phyloP scores from a whole-genome alignment of 805 yeast species.

The Candida sanyiensis region DNA sequence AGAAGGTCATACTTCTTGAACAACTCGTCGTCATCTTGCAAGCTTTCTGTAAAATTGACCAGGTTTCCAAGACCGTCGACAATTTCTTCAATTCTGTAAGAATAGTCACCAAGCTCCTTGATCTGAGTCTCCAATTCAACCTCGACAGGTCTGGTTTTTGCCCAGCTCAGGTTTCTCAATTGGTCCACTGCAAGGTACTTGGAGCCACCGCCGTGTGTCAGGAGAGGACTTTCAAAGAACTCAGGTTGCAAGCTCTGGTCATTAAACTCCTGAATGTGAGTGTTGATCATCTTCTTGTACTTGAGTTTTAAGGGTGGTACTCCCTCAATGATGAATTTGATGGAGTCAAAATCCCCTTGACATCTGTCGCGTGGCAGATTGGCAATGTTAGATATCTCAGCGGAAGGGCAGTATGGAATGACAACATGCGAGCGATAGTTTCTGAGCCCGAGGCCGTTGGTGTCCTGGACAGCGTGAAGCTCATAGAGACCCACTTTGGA shows the following conservation, averaged over 20 bases:
- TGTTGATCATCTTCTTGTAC: slow-evolving; percentile 44
- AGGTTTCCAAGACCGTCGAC: slow-evolving; percentile 65
- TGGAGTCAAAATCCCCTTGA: slow-evolving; percentile 49
- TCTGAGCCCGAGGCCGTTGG: slow-evolving; percentile 54
- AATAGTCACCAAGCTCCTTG: slow-evolving; percentile 44
- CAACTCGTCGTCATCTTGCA: slow-evolving; percentile 24
- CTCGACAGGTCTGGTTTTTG: slow-evolving; percentile 36
- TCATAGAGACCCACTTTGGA: slow-evolving; percentile 71
- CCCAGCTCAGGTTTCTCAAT: slow-evolving; percentile 37
- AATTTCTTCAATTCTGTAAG: slow-evolving; percentile 51
- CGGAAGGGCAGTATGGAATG: slow-evolving; percentile 75
- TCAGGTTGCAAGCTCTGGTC: slow-evolving; percentile 48
- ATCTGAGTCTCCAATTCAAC: slow-evolving; percentile 39
- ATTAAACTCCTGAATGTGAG: slow-evolving; percentile 28
- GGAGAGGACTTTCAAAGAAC: slow-evolving; percentile 44
- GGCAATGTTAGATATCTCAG: slow-evolving; percentile 39
- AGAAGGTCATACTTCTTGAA: slow-evolving; percentile 32
- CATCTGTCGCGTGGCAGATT: slow-evolving; percentile 45
- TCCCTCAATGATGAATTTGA: slow-evolving; percentile 56
- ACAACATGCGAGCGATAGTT: slow-evolving; percentile 55
- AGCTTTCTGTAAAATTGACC: slow-evolving; percentile 35
- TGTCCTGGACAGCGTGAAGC: slow-evolving; percentile 61
- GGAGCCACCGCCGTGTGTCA: slow-evolving; percentile 27
- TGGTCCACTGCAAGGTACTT: slow-evolving; percentile 29
- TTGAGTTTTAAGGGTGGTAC: slow-evolving; percentile 68